Evolutionary conservation across 2,329 filamentous ascomycete species (phyloP), one percentile per base, ranked within the genome.

Genomic region (Aspergillus sp.): DNA sequence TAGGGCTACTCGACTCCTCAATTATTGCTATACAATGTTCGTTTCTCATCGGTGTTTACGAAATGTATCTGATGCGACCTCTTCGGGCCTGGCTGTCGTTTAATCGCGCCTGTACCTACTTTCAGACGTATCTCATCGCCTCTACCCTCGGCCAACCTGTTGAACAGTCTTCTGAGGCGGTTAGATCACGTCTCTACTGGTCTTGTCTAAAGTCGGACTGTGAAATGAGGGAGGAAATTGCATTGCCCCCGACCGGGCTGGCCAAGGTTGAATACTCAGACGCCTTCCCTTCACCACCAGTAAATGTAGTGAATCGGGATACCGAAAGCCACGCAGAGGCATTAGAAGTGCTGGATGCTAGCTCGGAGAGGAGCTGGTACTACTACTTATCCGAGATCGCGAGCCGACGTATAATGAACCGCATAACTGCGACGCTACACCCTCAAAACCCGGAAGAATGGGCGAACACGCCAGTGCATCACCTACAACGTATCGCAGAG

Each of bases 51-150:
- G 51, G 51, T 23, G 51, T 54, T 43, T 34, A 25, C 15, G 51
- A 54, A 54, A 54, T 54, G 51, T 54, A 54, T 23, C 22, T 25
- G 11, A 54, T 54, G 51, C 51, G 51, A 22, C 30, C 51, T 25
- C 38, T 54, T n/a, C 51, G 51, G 23, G 51, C 51, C 3, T 54
- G 31, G 38, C n/a, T 23, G 7, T 54, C 31, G 7, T 54, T 54
- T 19, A 54, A 54, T 22, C 51, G 38, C 41, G 34, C 51, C 51
- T 54, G 51, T 49, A 49, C 47, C 19, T 28, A 23, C 23, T 49
- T 49, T 15, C 23, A 49, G 25, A 49, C 47, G 8, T 19, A 49
- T 49, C 47, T 49, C 7, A 8, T 25, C 13, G 22, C 47, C 13
- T 49, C 47, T 15, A 28, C 47, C 3, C 25, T 49, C 22, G 25